These are phyloP conservation scores for Gilbertella persicaria DNA, from an alignment of 371 early-diverging fungal species.

Conservation along the genomic window DNA sequence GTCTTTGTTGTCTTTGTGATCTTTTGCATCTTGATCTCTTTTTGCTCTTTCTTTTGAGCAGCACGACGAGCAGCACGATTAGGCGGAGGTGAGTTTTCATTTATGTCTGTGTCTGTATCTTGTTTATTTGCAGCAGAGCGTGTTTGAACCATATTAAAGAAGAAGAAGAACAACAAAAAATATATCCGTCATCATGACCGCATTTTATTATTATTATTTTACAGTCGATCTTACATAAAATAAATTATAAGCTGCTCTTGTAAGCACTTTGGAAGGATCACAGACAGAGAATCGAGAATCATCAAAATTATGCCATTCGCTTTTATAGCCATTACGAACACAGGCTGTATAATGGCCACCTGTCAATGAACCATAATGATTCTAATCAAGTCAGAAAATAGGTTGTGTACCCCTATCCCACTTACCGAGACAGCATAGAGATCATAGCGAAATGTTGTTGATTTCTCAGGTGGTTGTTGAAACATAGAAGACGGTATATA, in stretches of 20 bases:
- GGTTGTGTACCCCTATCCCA: background rate
- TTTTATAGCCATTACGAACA: constrained; percentile 75
- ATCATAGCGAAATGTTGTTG: constrained; percentile 64
- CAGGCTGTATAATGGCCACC: constrained; percentile 96
- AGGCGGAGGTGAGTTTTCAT: constrained; percentile 6
- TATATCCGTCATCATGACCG: too few relatives aligned
- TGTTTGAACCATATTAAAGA: constrained; percentile 9
- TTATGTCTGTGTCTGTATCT: too few relatives aligned
- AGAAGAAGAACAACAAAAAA: background rate
- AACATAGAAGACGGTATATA: constrained; percentile 41
- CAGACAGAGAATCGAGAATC: constrained; percentile 82
- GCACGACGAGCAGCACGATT: constrained; percentile 27
- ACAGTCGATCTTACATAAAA: constrained; percentile 38
- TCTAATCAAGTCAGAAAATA: constrained; percentile 34
- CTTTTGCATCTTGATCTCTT: constrained; percentile 14
- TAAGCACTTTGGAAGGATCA: constrained; percentile 64
- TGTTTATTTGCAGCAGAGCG: constrained; percentile 8
- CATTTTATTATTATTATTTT: constrained; percentile 10
- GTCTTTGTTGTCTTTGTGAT: constrained; percentile 1
- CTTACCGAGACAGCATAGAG: constrained; percentile 88
- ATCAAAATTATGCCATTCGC: constrained; percentile 93
- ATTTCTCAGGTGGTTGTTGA: constrained; percentile 18
- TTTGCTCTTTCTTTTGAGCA: constrained; percentile 24
- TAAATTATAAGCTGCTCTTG: constrained; percentile 50
- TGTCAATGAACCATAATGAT: constrained; percentile 90